Evolutionary conservation across 805 yeast genomes (phyloP).

Genomic region (Millerago galiae): DNA sequence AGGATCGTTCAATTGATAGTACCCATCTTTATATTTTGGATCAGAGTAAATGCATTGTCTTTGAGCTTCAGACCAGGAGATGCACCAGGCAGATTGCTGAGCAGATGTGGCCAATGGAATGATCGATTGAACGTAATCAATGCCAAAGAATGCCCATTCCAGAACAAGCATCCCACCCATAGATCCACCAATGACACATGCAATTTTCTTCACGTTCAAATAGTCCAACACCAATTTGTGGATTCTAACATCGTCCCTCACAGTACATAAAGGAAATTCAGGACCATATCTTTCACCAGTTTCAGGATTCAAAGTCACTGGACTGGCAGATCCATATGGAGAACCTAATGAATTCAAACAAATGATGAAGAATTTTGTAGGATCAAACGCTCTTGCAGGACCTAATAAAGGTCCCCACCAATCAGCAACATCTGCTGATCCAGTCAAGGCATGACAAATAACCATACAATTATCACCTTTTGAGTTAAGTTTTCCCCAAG

Average conservation of each 20-base stretch:
- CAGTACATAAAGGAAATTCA: conserved; percentile 87
- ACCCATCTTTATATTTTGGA: conserved; percentile 89
- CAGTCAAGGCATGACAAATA: conserved; percentile 95
- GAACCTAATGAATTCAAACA: conserved; percentile 93
- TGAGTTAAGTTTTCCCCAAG: conserved; percentile 85
- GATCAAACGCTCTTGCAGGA: conserved; percentile 81
- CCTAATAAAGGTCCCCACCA: conserved; percentile 99
- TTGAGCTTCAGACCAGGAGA: conserved; percentile 98
- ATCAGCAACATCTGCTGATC: conserved; percentile 90
- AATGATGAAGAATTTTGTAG: conserved; percentile 75
- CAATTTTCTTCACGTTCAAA: conserved; percentile 71
- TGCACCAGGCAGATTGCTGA: conserved; percentile 96
- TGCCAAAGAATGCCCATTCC: conserved; percentile 75
- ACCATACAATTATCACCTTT: conserved; percentile 70
- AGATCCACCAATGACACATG: conserved; percentile 90
- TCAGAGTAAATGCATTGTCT: conserved; percentile 94
- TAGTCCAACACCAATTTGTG: conserved; percentile 75
- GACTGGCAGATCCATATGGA: conserved; percentile 94
- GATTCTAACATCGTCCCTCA: conserved; percentile 84
- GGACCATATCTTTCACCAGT: conserved; percentile 85
- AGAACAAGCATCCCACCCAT: conserved; percentile 98
- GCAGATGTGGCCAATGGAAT: conserved; percentile 93
- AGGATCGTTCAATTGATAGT: conserved; percentile 68
- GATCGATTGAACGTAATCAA: conserved; percentile 58
- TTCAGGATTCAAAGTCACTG: conserved; percentile 72